phyloP scores from a whole-genome alignment of 2,329 filamentous ascomycete genomes.

The Sporothrix pseudoabietina region DNA sequence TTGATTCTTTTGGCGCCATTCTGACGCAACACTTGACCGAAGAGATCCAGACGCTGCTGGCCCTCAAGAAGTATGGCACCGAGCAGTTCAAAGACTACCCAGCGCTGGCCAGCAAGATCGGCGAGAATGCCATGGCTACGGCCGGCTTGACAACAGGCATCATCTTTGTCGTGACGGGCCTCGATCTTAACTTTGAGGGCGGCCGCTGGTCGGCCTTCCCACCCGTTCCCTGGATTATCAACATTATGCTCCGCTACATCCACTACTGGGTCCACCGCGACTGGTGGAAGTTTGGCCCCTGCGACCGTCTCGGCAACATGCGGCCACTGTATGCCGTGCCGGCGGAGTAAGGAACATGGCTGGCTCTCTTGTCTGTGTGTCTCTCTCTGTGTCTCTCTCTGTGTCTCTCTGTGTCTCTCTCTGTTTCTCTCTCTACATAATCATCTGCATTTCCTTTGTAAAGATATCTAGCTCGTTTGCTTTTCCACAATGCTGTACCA shows the following conservation, averaged over 20 bases:
- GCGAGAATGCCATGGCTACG: conserved; percentile 35
- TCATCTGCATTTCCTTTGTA: not conserved
- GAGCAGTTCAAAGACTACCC: conserved; percentile 40
- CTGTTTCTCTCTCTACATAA: not conserved
- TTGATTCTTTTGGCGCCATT: conserved; percentile 44
- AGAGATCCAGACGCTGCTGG: conserved; percentile 45
- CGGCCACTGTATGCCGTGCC: conserved; percentile 38
- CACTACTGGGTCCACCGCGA: conserved; percentile 35
- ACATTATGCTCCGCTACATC: conserved; percentile 34
- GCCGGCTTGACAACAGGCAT: conserved; percentile 34
- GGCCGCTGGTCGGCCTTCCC: conserved; percentile 41
- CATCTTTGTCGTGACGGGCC: conserved; percentile 34
- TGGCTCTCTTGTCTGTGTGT: not conserved
- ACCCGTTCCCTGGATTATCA: conserved; percentile 35
- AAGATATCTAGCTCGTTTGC: not conserved
- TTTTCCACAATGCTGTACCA: not conserved
- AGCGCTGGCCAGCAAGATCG: conserved; percentile 33
- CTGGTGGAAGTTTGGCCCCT: conserved; percentile 39
- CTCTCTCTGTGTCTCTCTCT: not conserved
- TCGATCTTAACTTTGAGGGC: conserved; percentile 38
- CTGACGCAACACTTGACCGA: conserved; percentile 45
- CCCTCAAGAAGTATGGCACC: conserved; percentile 40
- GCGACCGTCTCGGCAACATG: conserved; percentile 36
- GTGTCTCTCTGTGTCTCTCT: not conserved
- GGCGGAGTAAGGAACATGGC: not conserved